These are phyloP conservation scores for Zarea fungicola DNA, from an alignment of 2,329 filamentous ascomycete genomes.

Conservation along the genomic window DNA sequence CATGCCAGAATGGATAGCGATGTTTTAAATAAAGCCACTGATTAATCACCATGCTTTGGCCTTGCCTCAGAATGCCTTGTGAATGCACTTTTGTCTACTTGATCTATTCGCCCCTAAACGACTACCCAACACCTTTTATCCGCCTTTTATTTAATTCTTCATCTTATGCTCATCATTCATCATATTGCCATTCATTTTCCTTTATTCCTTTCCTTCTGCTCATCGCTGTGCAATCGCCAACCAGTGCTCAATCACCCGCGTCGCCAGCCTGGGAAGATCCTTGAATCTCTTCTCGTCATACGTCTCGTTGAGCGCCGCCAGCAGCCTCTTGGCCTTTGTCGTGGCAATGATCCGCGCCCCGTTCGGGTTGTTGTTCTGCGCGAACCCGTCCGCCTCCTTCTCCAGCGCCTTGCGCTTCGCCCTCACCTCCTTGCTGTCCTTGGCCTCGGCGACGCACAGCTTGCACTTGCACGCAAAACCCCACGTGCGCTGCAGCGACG, in stretches of 20 bases:
- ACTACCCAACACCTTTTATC: no score
- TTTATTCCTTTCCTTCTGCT: background rate
- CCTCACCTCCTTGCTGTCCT: conserved; percentile 17
- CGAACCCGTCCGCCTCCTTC: conserved; percentile 20
- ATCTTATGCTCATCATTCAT: background rate
- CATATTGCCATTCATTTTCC: background rate
- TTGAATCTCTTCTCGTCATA: conserved; percentile 24
- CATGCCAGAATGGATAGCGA: no score
- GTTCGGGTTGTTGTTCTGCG: conserved; percentile 5
- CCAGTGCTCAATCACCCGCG: conserved; percentile 25
- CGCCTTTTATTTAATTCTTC: no score
- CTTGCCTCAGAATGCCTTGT: no score
- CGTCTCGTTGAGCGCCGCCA: conserved; percentile 20
- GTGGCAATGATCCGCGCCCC: conserved; percentile 18
- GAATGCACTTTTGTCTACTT: no score
- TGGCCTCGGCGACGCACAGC: conserved; percentile 29
- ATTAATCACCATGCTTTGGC: no score
- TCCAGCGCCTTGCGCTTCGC: conserved; percentile 18
- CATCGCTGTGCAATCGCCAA: conserved; percentile 15
- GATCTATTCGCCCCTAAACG: no score
- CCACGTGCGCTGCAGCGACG: conserved; percentile 26
- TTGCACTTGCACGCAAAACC: conserved; percentile 32
- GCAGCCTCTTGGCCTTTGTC: conserved; percentile 22
- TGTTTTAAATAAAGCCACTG: no score
- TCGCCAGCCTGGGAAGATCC: conserved; percentile 20